A percentile compares a stretch with the other conserved stretches of the same genome.
Conservation (phyloP, 2,329 filamentous ascomycete species). For the Hypomyces perniciosus region DNA sequence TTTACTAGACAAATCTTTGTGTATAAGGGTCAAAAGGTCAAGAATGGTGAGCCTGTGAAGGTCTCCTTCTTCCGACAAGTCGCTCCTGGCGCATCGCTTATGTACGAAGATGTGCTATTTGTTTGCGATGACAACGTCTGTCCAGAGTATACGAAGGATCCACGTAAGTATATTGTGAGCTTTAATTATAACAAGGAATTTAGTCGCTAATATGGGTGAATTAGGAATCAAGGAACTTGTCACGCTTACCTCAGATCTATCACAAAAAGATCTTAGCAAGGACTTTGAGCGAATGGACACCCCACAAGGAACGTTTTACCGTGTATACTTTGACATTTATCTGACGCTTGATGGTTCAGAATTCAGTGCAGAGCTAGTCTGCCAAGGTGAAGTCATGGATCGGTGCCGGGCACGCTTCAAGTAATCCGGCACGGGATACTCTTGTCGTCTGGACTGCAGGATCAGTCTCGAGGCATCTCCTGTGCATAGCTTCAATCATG, state of each 20-base stretch:
- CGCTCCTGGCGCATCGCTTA: constrained; percentile 90
- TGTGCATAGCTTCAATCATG: too few species aligned
- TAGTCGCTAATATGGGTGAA: not conserved
- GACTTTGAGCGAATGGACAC: constrained; percentile 99
- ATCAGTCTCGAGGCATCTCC: too few species aligned
- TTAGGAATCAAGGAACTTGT: constrained; percentile 98
- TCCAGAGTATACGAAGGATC: constrained; percentile 98
- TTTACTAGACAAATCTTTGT: constrained; percentile 98
- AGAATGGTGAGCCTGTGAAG: constrained; percentile 98
- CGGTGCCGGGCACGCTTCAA: constrained; percentile 87
- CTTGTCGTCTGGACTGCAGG: too few species aligned
- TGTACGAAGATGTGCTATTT: constrained; percentile 98
- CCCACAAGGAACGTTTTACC: constrained; percentile 92
- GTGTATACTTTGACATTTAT: constrained; percentile 74
- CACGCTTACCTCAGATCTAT: constrained; percentile 92
- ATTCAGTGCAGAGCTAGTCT: constrained; percentile 97
- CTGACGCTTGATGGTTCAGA: constrained; percentile 94
- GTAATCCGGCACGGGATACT: constrained; percentile 28
- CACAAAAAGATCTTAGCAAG: constrained; percentile 96
- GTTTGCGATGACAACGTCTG: constrained; percentile 97
- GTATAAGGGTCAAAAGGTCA: constrained; percentile 96
- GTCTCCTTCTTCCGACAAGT: constrained; percentile 98
- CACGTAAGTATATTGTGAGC: constrained; percentile 63
- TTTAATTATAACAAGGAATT: not conserved
- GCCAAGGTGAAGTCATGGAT: constrained; percentile 98